phyloP scores from a whole-genome alignment of 2,329 filamentous ascomycete genomes.

The Diplodia intermedia region DNA sequence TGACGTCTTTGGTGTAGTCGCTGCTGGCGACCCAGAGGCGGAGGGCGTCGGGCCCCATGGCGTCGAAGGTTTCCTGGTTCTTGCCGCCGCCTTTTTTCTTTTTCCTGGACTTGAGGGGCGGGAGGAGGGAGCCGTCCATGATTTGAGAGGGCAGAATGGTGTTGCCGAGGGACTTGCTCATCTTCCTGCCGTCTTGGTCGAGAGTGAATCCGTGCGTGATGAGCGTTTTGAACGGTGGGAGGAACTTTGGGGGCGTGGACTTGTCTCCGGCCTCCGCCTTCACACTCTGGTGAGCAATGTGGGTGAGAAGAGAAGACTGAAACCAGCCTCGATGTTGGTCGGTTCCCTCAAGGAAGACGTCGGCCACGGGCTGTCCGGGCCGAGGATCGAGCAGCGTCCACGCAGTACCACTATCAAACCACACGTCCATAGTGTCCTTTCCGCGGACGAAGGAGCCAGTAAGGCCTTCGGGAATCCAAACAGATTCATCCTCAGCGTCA shows the following conservation, averaged over 20 bases:
- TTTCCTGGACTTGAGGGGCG: constrained; percentile 69
- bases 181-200: constrained; percentile 89
- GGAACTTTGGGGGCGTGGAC: constrained; percentile 39
- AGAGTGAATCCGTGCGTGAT: constrained; percentile 96
- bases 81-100: constrained; percentile 42
- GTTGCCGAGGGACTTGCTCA: constrained; percentile 97
- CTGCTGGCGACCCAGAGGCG: constrained; percentile 90
- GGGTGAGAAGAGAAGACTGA: constrained; percentile 90
- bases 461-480: constrained; percentile 76
- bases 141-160: constrained; percentile 81
- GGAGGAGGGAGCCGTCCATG: constrained; percentile 80
- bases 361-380: constrained; percentile 62
- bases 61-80: constrained; percentile 62
- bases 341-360: constrained; percentile 91
- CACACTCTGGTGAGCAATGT: constrained; percentile 67
- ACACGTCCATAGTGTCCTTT: constrained; percentile 97
- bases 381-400: constrained; percentile 66
- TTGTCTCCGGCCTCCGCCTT: constrained; percentile 39
- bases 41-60: constrained; percentile 83
- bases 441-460: constrained; percentile 72
- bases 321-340: constrained; percentile 99
- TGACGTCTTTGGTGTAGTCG: constrained; percentile 88
- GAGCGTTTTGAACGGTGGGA: constrained; percentile 83
- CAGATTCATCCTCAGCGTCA: constrained; percentile 74
- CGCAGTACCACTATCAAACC: constrained; percentile 97